Evolutionary conservation across 129 eudicot genomes (phyloP), one percentile per base, ranked within the genome.

Genomic region (Tanacetum coccineum): DNA sequence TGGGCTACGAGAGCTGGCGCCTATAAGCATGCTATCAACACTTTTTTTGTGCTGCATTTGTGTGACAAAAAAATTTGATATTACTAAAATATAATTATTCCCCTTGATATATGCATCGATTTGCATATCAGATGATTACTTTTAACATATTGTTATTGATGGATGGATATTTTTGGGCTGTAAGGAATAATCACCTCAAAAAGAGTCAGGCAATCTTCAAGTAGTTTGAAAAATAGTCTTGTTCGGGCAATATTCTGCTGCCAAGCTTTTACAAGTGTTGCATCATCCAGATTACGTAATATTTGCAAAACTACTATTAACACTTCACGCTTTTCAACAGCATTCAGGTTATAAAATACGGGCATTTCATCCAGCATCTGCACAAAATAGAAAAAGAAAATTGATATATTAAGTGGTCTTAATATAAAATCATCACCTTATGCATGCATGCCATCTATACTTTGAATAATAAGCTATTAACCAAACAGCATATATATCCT

Each of bases 331-430:
- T 93, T 93, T 76, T 93, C 99, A 67, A 77, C 87, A 62, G 99
- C 81, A 70, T 77, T 84, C 75, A 93, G 87, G 81, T 93, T 93
- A 85, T 93, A 93, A 76, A 93, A 93, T 57, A 93, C 96, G 4
- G 99, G 99, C 99, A 93, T 93, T 74, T 93, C 99, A 76, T 93
- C 99, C 32, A 93, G 86, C 36, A 93, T 89, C 99, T 93, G 90
- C 82, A 85, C 9, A 56, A 64, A 18, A 61, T 12, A 17, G 40
- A 21, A 47, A 36, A 67, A n/a, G n/a, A 59, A 3, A n/a, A 57
- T 15, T 22, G 48, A n/a, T 58, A 51, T 36, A 46, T 39, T 70
- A 30, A 80, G 51, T 21, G 12, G 74, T 10, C 36, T 28, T 32
- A 26, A 52, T 15, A 62, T 42, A 74, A 67, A 70, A 45, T 56